Conservation (phyloP, 495 filamentous ascomycete genomes). For the Tetracladium setigerum region DNA sequence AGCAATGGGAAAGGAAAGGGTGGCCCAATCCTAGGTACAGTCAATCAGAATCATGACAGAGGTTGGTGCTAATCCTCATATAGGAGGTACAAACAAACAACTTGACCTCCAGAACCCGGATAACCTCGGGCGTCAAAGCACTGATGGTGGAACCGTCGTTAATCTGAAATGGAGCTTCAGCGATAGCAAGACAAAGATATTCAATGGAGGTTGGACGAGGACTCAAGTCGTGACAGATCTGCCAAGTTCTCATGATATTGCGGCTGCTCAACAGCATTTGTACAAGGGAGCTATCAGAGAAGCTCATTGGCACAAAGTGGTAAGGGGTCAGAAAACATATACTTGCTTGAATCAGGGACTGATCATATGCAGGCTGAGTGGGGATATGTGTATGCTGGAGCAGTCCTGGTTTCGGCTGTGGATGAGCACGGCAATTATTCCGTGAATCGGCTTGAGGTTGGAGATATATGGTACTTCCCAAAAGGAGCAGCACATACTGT, state of each 20-base stretch:
- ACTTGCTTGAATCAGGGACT: slow-evolving; percentile 1
- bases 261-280: slow-evolving; percentile 56
- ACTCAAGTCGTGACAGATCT: slow-evolving; percentile 56
- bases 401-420: slow-evolving; percentile 48
- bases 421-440: slow-evolving; percentile 51
- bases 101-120: slow-evolving; percentile 53
- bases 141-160: slow-evolving; percentile 50
- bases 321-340: slow-evolving; percentile 22
- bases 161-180: slow-evolving; percentile 62
- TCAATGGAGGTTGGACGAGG: slow-evolving; percentile 55
- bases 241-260: slow-evolving; percentile 52
- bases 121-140: slow-evolving; percentile 47
- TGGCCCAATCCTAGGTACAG: slow-evolving; percentile 43
- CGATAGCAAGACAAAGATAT: slow-evolving; percentile 50
- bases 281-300: slow-evolving; percentile 55
- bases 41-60: neutral
- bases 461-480: slow-evolving; percentile 64
- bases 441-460: slow-evolving; percentile 44
- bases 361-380: slow-evolving; percentile 47
- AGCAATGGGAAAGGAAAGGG: slow-evolving; percentile 48
- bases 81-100: slow-evolving; percentile 42
- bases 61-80: slow-evolving; percentile 17
- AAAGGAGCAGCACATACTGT: slow-evolving; percentile 56
- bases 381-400: slow-evolving; percentile 54
- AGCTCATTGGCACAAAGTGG: slow-evolving; percentile 59